Conservation (phyloP, 768 basidiomycete genomes). For the Mycena venus region DNA sequence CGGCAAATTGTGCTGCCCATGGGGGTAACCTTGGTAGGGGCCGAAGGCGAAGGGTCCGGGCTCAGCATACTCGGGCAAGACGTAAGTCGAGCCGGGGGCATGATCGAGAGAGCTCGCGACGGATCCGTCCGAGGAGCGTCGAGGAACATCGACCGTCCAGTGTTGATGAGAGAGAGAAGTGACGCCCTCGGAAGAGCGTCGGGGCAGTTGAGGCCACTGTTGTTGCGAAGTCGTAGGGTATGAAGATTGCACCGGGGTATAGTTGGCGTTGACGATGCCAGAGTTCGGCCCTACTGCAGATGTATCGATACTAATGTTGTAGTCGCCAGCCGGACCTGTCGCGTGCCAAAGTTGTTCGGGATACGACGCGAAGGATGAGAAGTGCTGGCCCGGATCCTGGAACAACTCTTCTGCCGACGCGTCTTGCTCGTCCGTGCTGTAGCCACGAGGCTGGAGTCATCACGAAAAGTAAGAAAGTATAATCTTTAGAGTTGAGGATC, state of each 20-base stretch:
- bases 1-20: constrained; percentile 26
- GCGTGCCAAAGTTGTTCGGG: constrained; percentile 24
- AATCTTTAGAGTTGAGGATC: not conserved
- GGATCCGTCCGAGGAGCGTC: constrained; percentile 21
- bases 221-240: constrained; percentile 27
- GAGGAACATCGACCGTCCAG: not conserved
- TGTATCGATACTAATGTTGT: constrained; percentile 27
- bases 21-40: constrained; percentile 27
- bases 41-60: constrained; percentile 15
- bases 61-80: constrained; percentile 22
- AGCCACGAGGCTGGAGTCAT: constrained; percentile 25
- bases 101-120: constrained; percentile 2
- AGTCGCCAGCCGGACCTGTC: constrained; percentile 10
- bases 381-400: constrained; percentile 11
- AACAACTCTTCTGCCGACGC: constrained; percentile 25
- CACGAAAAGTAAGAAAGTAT: constrained; percentile 10
- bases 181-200: not conserved
- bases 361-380: constrained; percentile 18
- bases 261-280: constrained; percentile 16
- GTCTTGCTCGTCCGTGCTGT: constrained; percentile 22
- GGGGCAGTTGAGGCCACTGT: constrained; percentile 16
- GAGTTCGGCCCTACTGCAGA: constrained; percentile 11
- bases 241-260: constrained; percentile 21
- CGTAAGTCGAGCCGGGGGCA: not conserved
- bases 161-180: not conserved